A percentile compares a stretch with the other conserved stretches of the same genome.
Evolutionary conservation across 2,329 filamentous ascomycete genomes (phyloP).

Genomic region (Pyrenochaeta sp.): DNA sequence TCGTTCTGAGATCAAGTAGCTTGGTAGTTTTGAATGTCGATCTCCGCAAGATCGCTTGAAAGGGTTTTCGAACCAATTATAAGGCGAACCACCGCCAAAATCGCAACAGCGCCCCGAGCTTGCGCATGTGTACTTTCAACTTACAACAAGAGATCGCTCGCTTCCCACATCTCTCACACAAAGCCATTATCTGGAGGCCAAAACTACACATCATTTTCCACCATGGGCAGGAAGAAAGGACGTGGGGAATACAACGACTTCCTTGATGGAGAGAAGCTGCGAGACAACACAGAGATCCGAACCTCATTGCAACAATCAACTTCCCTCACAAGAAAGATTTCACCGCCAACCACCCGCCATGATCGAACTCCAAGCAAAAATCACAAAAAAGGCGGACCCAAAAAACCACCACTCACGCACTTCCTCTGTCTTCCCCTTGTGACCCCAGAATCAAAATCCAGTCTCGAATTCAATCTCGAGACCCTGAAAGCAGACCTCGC

Average conservation of each 20-base stretch:
- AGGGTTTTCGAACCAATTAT: constrained; percentile 9
- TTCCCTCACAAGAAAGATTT: constrained; percentile 12
- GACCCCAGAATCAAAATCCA: constrained; percentile 67
- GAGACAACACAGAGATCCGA: constrained; percentile 33
- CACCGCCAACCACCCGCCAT: constrained; percentile 16
- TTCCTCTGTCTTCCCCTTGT: constrained; percentile 80
- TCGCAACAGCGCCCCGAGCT: not conserved
- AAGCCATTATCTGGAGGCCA: not conserved
- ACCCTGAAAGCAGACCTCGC: constrained; percentile 65
- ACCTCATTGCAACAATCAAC: constrained; percentile 27
- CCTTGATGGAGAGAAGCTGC: constrained; percentile 42
- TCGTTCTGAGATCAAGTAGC: too few species aligned
- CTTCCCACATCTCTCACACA: not conserved
- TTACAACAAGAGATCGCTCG: not conserved
- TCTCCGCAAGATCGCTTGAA: constrained; percentile 5
- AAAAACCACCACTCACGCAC: constrained; percentile 67
- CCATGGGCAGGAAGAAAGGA: constrained; percentile 41
- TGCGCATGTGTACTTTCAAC: not conserved
- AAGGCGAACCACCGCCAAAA: constrained; percentile 2
- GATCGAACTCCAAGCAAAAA: constrained; percentile 16
- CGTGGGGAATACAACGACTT: constrained; percentile 45
- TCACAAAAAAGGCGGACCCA: constrained; percentile 24
- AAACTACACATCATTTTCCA: constrained; percentile 1
- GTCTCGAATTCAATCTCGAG: constrained; percentile 67
- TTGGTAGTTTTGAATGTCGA: constrained; percentile 9